Percentiles rank a stretch among this genome's conserved stretches.
Conservation (phyloP, 2,329 filamentous ascomycete genomes). For the Xylaria sp. region DNA sequence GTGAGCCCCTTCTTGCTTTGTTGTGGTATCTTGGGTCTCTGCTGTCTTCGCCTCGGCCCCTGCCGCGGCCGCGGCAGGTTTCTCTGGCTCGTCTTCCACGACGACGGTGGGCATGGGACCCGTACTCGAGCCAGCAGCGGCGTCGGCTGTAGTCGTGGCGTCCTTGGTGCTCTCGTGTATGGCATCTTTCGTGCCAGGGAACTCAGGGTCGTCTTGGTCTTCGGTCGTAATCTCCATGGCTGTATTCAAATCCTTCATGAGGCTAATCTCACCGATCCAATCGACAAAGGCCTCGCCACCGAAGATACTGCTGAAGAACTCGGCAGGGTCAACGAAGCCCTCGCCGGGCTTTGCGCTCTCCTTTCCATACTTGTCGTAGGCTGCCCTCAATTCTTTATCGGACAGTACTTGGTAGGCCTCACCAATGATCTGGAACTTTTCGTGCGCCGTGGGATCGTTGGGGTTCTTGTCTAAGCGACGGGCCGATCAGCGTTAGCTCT, state of each 20-base stretch:
- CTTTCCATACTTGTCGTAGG: slow-evolving; percentile 97
- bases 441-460: slow-evolving; percentile 90
- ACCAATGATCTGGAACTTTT: slow-evolving; percentile 88
- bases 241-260: slow-evolving; percentile 97
- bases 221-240: slow-evolving; percentile 98
- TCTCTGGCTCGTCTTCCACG: slow-evolving; percentile 42
- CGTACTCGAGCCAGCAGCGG: not conserved
- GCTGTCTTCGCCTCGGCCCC: slow-evolving; percentile 36
- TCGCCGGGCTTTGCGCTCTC: slow-evolving; percentile 88
- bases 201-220: slow-evolving; percentile 62
- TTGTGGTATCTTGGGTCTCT: slow-evolving; percentile 17
- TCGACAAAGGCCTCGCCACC: slow-evolving; percentile 95
- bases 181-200: slow-evolving; percentile 63
- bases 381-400: slow-evolving; percentile 82
- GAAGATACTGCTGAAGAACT: slow-evolving; percentile 99
- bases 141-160: slow-evolving; percentile 24
- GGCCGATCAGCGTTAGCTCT: slow-evolving; percentile 20
- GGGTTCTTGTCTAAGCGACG: slow-evolving; percentile 85
- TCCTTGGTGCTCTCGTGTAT: slow-evolving; percentile 59
- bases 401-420: slow-evolving; percentile 82
- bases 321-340: slow-evolving; percentile 93
- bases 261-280: slow-evolving; percentile 96
- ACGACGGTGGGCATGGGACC: slow-evolving; percentile 30
- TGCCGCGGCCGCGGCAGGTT: slow-evolving; percentile 39
- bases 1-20: slow-evolving; percentile 37